Evolutionary conservation across 306 rosid species (phyloP), one percentile per base, ranked within the genome.

Genomic region (Fragaria nilgerrensis): DNA sequence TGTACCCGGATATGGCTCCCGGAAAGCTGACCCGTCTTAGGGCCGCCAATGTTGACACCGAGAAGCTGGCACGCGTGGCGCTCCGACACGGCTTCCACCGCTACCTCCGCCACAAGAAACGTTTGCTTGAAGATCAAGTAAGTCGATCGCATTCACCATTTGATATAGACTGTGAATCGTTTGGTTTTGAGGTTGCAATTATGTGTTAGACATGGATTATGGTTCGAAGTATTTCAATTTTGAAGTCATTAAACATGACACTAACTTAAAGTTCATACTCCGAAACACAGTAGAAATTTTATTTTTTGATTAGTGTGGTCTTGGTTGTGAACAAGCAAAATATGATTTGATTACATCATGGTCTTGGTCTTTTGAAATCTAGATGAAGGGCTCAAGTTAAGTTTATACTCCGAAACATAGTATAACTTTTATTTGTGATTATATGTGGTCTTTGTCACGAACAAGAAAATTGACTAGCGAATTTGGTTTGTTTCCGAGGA

Each of bases 51-150:
- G 93, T 91, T 0, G 90, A 91, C 62, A 81, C 90, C 0, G 96
- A 91, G 68, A 91, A 91, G 73, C 90, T 89, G 6, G 90, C 93
- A 2, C 91, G 96, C 13, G 91, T 83, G 11, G 88, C 90, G 0
- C 12, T 89, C 29, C 78, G 61, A 16, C 93, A 87, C 29, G 88
- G 82, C 1, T 52, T 91, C n/a, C 86, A 91, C 66, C 83, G 77
- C 0, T 89, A 78, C 63, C 69, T 91, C 5, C 86, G 90, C 29
- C 93, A 87, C 79, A 89, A 74, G 74, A 87, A 81, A 17, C 79
- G 88, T 3, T 49, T 65, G 1, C 89, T 88, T 36, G 47, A 75
- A 9, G 66, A 78, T 7, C 82, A 84, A 72, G 92, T 88, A 70
- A 86, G 88, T 79, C 4, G 9, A 9, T 4, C 13, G 22, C 61